These are phyloP conservation scores for Spergularia marina DNA, from an alignment of 148 eudicot genomes.

Conservation along the genomic window DNA sequence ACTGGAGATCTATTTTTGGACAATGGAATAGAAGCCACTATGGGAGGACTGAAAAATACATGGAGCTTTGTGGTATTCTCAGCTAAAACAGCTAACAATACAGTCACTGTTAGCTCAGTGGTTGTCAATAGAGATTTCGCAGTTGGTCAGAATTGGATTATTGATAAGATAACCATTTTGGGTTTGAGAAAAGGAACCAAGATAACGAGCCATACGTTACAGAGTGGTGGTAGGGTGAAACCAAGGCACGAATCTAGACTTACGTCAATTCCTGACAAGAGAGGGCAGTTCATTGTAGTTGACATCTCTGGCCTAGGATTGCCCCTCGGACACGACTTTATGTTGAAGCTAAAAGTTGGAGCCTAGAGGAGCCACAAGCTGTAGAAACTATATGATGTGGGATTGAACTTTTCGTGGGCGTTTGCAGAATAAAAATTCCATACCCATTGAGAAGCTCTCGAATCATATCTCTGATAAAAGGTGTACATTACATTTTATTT, in stretches of 20 bases:
- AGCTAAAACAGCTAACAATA: constrained; percentile 27
- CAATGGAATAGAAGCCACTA: constrained; percentile 51
- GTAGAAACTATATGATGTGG: background rate
- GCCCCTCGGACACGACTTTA: constrained; percentile 49
- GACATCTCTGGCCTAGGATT: constrained; percentile 39
- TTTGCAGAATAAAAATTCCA: background rate
- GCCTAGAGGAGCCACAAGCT: background rate
- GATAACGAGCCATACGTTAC: constrained; percentile 12
- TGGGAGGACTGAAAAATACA: constrained; percentile 42
- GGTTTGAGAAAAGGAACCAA: constrained; percentile 36
- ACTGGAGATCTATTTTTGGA: constrained; percentile 68
- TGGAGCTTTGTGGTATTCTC: constrained; percentile 60
- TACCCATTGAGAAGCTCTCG: background rate
- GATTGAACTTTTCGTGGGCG: background rate
- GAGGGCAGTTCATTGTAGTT: constrained; percentile 32
- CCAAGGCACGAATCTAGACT: background rate
- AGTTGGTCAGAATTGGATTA: constrained; percentile 42
- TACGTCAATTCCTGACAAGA: constrained; percentile 13
- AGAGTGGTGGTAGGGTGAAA: background rate
- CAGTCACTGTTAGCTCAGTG: constrained; percentile 32
- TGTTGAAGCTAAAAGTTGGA: constrained; percentile 24
- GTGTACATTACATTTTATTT: too few relatives aligned
- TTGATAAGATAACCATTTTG: constrained; percentile 53
- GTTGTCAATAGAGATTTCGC: constrained; percentile 66
- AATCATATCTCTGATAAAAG: too few relatives aligned